These are phyloP conservation scores for Magnusiomyces paraingens DNA, from an alignment of 1,139 yeast species.

Conservation along the genomic window DNA sequence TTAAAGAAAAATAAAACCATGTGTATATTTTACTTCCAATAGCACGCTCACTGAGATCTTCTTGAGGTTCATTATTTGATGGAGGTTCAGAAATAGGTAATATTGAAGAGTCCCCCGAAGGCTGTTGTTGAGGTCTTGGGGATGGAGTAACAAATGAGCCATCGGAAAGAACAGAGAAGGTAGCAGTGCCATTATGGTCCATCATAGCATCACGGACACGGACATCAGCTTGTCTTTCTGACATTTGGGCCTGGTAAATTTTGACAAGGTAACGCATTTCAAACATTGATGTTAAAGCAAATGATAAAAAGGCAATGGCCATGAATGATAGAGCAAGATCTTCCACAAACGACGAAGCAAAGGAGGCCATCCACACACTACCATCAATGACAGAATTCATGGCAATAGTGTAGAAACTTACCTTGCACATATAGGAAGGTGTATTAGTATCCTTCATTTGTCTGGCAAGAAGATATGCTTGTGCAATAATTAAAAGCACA, in stretches of 20 bases:
- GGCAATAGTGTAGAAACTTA: slow-evolving; percentile 57
- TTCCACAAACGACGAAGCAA: slow-evolving; percentile 51
- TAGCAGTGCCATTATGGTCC: not conserved
- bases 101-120: not conserved
- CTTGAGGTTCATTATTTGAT: slow-evolving; percentile 7
- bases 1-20: slow-evolving; percentile 51
- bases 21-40: slow-evolving; percentile 57
- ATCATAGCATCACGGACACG: slow-evolving; percentile 28
- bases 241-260: slow-evolving; percentile 64
- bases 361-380: slow-evolving; percentile 52
- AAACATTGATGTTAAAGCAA: slow-evolving; percentile 65
- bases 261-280: slow-evolving; percentile 70
- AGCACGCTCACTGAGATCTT: slow-evolving; percentile 47
- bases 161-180: slow-evolving; percentile 5
- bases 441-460: slow-evolving; percentile 71
- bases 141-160: slow-evolving; percentile 5
- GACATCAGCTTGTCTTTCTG: slow-evolving; percentile 60
- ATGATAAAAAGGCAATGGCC: slow-evolving; percentile 62
- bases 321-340: slow-evolving; percentile 60
- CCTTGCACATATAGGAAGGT: slow-evolving; percentile 69
- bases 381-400: slow-evolving; percentile 61
- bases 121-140: not conserved
- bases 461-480: slow-evolving; percentile 45
- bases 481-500: slow-evolving; percentile 41
- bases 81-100: not conserved